Evolutionary conservation across 1,284 basidiomycete species (phyloP).

Genomic region (Fistulinella cinereoalba): DNA sequence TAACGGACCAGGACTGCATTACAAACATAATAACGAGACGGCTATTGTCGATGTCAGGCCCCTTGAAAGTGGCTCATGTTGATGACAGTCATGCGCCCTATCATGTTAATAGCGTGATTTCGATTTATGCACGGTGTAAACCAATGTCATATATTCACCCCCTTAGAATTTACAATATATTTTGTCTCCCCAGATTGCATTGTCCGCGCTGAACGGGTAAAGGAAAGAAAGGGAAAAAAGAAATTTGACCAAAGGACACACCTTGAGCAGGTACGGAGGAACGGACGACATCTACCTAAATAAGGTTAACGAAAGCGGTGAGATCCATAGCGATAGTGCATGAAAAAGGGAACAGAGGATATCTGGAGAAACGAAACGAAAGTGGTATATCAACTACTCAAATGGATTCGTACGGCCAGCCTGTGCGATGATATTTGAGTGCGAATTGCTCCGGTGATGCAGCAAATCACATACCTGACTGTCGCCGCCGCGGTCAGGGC

Average conservation of each 20-base stretch:
- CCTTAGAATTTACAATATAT: slow-evolving; percentile 20
- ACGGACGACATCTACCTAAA: neutral
- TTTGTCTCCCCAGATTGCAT: slow-evolving; percentile 12
- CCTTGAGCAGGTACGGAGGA: neutral
- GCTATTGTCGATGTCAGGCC: too few relatives aligned
- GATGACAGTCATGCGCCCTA: too few relatives aligned
- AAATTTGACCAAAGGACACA: neutral
- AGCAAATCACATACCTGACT: slow-evolving; percentile 52
- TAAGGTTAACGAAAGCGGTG: slow-evolving; percentile 3
- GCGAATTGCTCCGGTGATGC: neutral
- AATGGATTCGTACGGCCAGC: slow-evolving; percentile 74
- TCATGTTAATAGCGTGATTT: too few relatives aligned
- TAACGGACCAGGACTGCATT: slow-evolving; percentile 1
- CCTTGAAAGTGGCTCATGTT: too few relatives aligned
- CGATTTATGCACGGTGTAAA: too few relatives aligned
- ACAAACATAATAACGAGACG: neutral
- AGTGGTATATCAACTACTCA: slow-evolving; percentile 43
- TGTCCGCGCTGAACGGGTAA: slow-evolving; percentile 8
- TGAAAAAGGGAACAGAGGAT: neutral
- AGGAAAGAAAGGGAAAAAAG: slow-evolving; percentile 2
- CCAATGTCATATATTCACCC: too few relatives aligned
- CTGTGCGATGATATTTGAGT: slow-evolving; percentile 34
- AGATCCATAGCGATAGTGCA: slow-evolving; percentile 8
- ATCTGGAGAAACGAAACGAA: slow-evolving; percentile 9
- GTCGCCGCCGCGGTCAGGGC: slow-evolving; percentile 64